These are phyloP conservation scores for Aspergillus awamori DNA, from an alignment of 2,329 filamentous ascomycete genomes.

Conservation along the genomic window DNA sequence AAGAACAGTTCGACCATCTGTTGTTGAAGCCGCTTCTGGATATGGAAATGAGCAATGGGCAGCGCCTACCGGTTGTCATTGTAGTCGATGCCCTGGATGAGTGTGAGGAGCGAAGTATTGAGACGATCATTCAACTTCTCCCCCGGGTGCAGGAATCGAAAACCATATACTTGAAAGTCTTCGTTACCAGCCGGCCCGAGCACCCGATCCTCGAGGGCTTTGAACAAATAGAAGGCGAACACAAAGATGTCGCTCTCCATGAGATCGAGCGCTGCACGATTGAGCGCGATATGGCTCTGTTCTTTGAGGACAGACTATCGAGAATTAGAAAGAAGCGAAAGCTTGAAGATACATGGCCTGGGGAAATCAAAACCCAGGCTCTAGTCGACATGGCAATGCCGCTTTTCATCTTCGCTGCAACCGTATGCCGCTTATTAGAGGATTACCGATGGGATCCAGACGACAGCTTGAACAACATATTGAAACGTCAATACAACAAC, in stretches of 20 bases:
- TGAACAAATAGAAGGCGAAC: constrained; percentile 16
- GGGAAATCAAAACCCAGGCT: background rate
- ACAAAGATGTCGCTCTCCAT: constrained; percentile 26
- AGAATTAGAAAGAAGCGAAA: constrained; percentile 12
- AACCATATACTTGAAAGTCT: constrained; percentile 20
- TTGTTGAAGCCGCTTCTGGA: constrained; percentile 25
- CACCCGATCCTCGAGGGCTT: constrained; percentile 26
- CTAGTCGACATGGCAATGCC: constrained; percentile 10
- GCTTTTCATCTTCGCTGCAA: constrained; percentile 15
- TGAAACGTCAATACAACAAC: background rate
- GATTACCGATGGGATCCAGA: constrained; percentile 14
- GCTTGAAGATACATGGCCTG: constrained; percentile 15
- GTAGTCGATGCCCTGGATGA: constrained; percentile 35
- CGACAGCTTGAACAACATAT: constrained; percentile 8
- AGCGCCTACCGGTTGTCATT: constrained; percentile 8
- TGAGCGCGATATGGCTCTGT: constrained; percentile 25
- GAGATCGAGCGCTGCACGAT: constrained; percentile 25
- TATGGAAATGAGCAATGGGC: background rate
- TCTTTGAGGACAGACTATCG: constrained; percentile 19
- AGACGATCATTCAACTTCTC: constrained; percentile 22
- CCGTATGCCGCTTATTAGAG: constrained; percentile 7
- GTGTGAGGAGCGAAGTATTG: constrained; percentile 16
- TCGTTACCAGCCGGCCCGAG: constrained; percentile 33
- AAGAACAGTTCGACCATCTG: constrained; percentile 30
- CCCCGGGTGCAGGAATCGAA: constrained; percentile 9